Evolutionary conservation across 2,329 filamentous ascomycete species (phyloP).

Genomic region (Onygenales sp.): DNA sequence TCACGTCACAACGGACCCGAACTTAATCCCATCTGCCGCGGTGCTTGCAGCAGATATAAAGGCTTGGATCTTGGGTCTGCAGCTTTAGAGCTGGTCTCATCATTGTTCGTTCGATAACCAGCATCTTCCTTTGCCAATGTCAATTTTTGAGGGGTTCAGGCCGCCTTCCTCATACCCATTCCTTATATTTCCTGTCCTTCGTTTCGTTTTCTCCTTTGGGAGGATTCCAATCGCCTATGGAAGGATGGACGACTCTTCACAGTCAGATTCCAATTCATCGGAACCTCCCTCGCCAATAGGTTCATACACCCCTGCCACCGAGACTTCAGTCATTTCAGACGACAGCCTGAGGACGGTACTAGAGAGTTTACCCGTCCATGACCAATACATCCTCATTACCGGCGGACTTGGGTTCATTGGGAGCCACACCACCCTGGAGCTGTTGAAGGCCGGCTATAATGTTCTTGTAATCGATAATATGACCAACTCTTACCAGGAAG

Average conservation of each 20-base stretch:
- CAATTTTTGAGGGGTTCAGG: neutral
- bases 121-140: too few species aligned
- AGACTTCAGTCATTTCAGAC: constrained; percentile 37
- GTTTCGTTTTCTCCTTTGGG: constrained; percentile 7
- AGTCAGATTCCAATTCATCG: constrained; percentile 21
- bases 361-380: constrained; percentile 24
- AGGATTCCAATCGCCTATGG: constrained; percentile 3
- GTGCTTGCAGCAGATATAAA: neutral
- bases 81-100: neutral
- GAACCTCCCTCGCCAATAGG: constrained; percentile 20
- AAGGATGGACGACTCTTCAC: constrained; percentile 21
- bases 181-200: neutral
- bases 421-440: constrained; percentile 33
- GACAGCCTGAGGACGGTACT: constrained; percentile 34
- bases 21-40: neutral
- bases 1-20: neutral
- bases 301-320: constrained; percentile 35
- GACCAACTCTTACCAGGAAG: constrained; percentile 29
- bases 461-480: constrained; percentile 34
- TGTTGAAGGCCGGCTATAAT: constrained; percentile 32
- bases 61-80: neutral
- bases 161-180: neutral
- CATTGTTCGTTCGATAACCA: neutral
- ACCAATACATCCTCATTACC: constrained; percentile 36
- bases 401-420: constrained; percentile 35